A percentile compares a stretch with the other conserved stretches of the same genome.
These are phyloP conservation scores for Pyricularia grisea DNA, from an alignment of 2,329 filamentous ascomycete genomes.

Conservation along the genomic window DNA sequence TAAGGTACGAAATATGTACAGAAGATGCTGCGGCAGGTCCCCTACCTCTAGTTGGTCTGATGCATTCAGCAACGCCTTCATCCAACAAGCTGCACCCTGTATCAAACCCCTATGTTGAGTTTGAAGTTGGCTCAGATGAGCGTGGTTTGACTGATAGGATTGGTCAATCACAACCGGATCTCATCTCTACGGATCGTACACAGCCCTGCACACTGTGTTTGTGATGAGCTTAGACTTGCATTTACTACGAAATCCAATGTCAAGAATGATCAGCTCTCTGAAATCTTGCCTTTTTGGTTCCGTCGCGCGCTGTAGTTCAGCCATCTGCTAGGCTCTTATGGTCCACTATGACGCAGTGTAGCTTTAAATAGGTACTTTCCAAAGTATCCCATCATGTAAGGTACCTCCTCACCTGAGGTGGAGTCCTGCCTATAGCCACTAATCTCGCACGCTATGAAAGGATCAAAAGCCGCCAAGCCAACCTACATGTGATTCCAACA, in stretches of 20 bases:
- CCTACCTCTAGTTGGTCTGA: neutral
- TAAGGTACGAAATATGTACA: too few species aligned
- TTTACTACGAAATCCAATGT: neutral
- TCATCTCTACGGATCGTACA: neutral
- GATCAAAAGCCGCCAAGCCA: neutral
- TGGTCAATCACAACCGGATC: neutral
- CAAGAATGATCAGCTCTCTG: neutral
- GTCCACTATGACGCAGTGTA: neutral
- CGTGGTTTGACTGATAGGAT: neutral
- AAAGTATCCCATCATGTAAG: neutral
- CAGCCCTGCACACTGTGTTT: neutral
- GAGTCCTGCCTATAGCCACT: neutral
- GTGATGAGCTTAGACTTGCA: neutral
- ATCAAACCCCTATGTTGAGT: neutral
- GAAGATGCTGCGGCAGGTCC: neutral
- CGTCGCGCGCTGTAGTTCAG: neutral
- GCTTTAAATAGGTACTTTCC: neutral
- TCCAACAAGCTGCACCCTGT: neutral
- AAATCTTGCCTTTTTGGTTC: neutral
- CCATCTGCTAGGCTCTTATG: neutral
- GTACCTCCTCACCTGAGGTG: neutral
- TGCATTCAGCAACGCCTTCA: neutral
- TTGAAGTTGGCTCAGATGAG: neutral
- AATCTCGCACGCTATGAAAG: neutral
- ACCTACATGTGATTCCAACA: neutral